Conservation (phyloP, 148 eudicot species). For the Vaccinium macrocarpon region DNA sequence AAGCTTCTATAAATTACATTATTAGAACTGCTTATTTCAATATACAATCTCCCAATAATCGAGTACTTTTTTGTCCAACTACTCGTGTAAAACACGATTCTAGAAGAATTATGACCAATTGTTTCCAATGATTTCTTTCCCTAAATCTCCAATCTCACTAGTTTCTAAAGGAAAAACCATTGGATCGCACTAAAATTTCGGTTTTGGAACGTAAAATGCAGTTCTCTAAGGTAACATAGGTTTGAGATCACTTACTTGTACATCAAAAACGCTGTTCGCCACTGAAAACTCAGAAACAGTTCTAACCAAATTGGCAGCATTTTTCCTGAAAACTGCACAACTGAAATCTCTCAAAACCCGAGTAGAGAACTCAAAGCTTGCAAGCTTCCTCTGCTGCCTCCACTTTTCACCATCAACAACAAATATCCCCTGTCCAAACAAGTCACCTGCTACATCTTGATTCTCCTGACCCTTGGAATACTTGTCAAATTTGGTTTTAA, state of each 20-base stretch:
- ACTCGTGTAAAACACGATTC: no score
- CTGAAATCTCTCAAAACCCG: slow-evolving; percentile 73
- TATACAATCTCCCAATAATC: no score
- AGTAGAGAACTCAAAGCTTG: slow-evolving; percentile 73
- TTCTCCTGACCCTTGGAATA: slow-evolving; percentile 51
- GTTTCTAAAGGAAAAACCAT: no score
- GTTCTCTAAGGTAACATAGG: background rate
- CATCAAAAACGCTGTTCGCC: slow-evolving; percentile 38
- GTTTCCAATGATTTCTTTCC: no score
- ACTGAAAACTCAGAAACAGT: slow-evolving; percentile 23
- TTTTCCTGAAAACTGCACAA: slow-evolving; percentile 55
- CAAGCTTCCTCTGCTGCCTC: slow-evolving; percentile 66
- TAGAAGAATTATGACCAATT: no score
- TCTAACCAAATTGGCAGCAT: slow-evolving; percentile 48
- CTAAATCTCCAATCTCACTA: no score
- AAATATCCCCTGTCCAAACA: slow-evolving; percentile 83
- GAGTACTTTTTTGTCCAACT: no score
- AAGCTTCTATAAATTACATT: no score
- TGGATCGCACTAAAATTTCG: no score
- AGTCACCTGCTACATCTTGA: slow-evolving; percentile 36
- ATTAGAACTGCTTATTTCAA: no score
- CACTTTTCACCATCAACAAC: slow-evolving; percentile 63
- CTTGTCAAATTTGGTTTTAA: slow-evolving; percentile 55
- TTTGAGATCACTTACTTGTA: slow-evolving; percentile 47
- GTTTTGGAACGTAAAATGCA: no score